A percentile compares a stretch with the other conserved stretches of the same genome.
These are phyloP conservation scores for Solanum hybrid DNA, from an alignment of 305 asterid genomes.

Conservation along the genomic window DNA sequence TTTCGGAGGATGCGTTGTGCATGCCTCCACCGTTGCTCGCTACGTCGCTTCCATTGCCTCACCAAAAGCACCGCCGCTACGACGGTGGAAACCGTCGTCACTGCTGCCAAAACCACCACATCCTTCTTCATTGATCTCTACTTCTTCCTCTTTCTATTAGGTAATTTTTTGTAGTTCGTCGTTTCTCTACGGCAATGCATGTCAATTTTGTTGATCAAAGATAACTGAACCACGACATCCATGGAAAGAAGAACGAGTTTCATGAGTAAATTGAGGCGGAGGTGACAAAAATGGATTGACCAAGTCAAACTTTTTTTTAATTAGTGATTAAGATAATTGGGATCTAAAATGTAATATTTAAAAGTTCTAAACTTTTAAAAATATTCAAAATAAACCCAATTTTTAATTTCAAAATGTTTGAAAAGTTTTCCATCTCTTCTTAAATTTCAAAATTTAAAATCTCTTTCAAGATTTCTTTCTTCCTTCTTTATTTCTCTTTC, in stretches of 20 bases:
- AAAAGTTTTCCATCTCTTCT: too few species aligned
- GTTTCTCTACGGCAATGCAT: background rate
- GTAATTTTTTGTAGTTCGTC: background rate
- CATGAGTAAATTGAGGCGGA: background rate
- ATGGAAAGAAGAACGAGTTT: conserved; percentile 29
- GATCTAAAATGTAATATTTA: too few species aligned
- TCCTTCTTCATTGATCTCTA: conserved; percentile 38
- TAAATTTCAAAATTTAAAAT: too few species aligned
- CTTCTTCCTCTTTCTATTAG: background rate
- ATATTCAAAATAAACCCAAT: too few species aligned
- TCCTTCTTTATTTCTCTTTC: too few species aligned
- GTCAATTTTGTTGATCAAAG: background rate
- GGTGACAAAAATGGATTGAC: too few species aligned
- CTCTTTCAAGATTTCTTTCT: too few species aligned
- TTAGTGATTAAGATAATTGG: too few species aligned
- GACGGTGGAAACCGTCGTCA: conserved; percentile 31
- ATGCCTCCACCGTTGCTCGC: conserved; percentile 39
- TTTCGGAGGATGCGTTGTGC: conserved; percentile 52
- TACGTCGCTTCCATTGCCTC: conserved; percentile 33
- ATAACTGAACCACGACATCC: conserved; percentile 29
- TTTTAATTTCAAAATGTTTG: too few species aligned
- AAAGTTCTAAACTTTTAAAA: too few species aligned
- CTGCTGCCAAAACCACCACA: conserved; percentile 29
- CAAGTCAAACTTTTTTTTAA: too few species aligned
- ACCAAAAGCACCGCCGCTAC: conserved; percentile 30